Conservation (phyloP, 306 rosid species). For the Lathyrus sativus region DNA sequence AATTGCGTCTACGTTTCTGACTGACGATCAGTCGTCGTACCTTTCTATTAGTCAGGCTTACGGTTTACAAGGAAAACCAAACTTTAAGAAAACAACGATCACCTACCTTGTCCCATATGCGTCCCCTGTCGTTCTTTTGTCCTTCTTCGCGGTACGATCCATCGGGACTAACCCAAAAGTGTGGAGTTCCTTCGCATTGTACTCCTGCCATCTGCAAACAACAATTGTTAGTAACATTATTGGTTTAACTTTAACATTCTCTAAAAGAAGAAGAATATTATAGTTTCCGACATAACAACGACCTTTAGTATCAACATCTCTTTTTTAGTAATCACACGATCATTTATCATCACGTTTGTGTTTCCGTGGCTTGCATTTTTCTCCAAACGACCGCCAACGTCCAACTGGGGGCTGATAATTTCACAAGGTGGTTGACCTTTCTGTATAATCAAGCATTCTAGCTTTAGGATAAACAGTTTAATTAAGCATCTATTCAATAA, state of each 20-base stretch:
- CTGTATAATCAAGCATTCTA: conserved; percentile 50
- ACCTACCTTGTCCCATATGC: conserved; percentile 78
- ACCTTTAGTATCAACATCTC: conserved; percentile 72
- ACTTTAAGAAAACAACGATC: conserved; percentile 8
- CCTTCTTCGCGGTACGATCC: conserved; percentile 88
- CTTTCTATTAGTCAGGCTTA: neutral
- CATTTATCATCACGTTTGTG: conserved; percentile 60
- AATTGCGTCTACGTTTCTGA: neutral
- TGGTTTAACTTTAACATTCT: conserved; percentile 22
- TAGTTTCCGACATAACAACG: conserved; percentile 18
- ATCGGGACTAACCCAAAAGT: conserved; percentile 71
- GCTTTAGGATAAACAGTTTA: neutral
- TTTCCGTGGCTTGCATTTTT: conserved; percentile 68
- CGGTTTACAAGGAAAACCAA: conserved; percentile 7
- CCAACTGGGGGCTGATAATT: conserved; percentile 57
- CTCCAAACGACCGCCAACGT: conserved; percentile 58
- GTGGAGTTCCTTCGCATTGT: conserved; percentile 73
- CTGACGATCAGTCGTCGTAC: neutral
- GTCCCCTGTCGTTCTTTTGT: conserved; percentile 52
- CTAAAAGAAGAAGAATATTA: neutral
- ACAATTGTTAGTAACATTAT: conserved; percentile 14
- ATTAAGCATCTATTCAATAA: neutral
- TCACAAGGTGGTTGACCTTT: conserved; percentile 60
- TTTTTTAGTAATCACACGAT: conserved; percentile 56
- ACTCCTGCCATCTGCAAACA: conserved; percentile 71